Evolutionary conservation across 2,329 filamentous ascomycete species (phyloP), one percentile per base, ranked within the genome.

Genomic region (Nemania sp.): DNA sequence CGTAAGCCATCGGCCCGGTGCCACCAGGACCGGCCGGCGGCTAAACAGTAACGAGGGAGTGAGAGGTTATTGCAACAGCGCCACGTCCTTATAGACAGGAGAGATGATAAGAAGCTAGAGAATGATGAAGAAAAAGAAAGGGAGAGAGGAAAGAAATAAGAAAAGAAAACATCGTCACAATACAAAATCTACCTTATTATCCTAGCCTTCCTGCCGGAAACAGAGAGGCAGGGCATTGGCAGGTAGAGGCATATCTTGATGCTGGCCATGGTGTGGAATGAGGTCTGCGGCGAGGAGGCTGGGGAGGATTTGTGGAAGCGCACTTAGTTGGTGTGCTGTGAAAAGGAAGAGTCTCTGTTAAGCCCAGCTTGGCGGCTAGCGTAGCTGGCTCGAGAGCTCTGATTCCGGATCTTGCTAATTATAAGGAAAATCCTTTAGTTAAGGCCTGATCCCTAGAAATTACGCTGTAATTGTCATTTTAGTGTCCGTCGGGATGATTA

Each of bases 241-340:
- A 54, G 60, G 54, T n/a, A 63, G 68, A 65, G 70, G 73, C 64
- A 62, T 58, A 56, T 15, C 4, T 41, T 13, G 20, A 58, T 43
- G 61, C 53, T 51, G 56, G 73, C 73, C 73, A 74, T 76, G 20
- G 51, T 43, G 59, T 71, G 74, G 74, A 75, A 76, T 75, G 74
- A 56, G 47, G 18, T 20, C 26, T 27, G 13, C n/a, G 26, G 27
- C 7, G 41, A 45, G 55, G 63, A 49, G 55, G 64, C 43, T 69
- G 54, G 63, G n/a, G 60, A 41, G 26, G 18, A 20, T 24, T 41
- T 27, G 29, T 32, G 20, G 41, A 15, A 55, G 24, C 55, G 49
- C 53, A 53, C 54, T 53, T 61, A 13, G 20, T 53, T 61, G 24
- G 20, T 35, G n/a, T 43, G 29, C 15, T 20, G 22, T 5, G 49